phyloP scores from a whole-genome alignment of 73 alveolate genomes.

The Uronychia binucleata region DNA sequence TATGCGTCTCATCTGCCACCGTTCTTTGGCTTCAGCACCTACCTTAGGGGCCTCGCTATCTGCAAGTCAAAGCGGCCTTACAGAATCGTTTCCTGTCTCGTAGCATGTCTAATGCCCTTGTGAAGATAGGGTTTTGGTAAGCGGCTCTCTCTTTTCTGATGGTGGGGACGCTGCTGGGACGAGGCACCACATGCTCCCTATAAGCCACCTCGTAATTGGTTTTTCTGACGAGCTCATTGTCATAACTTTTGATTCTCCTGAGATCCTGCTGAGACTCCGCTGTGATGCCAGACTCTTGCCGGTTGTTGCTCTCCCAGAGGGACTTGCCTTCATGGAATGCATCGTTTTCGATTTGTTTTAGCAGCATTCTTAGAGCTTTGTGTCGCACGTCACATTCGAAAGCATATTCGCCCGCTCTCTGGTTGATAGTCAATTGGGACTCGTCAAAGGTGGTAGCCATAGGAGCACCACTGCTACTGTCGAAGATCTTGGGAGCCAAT shows the following conservation, averaged over 20 bases:
- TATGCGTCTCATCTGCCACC: background rate
- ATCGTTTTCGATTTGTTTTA: background rate
- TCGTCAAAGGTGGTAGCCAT: background rate
- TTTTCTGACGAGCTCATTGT: background rate
- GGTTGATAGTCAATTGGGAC: background rate
- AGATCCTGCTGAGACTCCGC: too few relatives aligned
- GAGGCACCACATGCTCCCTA: background rate
- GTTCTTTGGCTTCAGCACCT: background rate
- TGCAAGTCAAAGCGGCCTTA: background rate
- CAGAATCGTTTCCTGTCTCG: background rate
- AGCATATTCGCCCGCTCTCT: background rate
- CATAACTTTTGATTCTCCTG: background rate
- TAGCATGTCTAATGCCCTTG: background rate
- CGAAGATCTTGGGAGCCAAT: background rate
- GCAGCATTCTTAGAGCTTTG: background rate
- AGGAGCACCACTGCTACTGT: background rate
- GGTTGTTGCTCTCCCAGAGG: background rate
- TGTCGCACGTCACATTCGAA: background rate
- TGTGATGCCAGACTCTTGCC: background rate
- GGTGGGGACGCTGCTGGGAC: background rate
- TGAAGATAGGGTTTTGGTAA: background rate
- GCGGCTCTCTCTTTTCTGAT: background rate
- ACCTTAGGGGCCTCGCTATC: background rate
- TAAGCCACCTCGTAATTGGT: background rate
- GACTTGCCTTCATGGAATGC: background rate